A percentile compares a stretch with the other conserved stretches of the same genome.
Evolutionary conservation across 1,139 yeast genomes (phyloP).

Genomic region (Diutina neorugosa): DNA sequence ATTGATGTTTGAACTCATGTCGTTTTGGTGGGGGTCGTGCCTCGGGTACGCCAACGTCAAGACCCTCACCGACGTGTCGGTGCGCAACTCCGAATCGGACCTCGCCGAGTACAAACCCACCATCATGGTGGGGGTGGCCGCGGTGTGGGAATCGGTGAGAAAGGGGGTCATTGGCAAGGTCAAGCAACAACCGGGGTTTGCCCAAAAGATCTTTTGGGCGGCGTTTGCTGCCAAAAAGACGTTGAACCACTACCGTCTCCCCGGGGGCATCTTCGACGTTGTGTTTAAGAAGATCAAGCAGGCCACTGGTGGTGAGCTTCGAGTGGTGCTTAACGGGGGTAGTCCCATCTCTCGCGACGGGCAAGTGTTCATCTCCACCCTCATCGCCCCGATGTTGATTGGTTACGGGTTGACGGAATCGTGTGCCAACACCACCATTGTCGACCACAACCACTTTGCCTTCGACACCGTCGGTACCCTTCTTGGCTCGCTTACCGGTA

Average conservation of each 20-base stretch:
- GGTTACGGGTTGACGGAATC: slow-evolving; percentile 98
- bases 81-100: slow-evolving; percentile 81
- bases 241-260: slow-evolving; percentile 52
- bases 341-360: slow-evolving; percentile 81
- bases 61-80: slow-evolving; percentile 74
- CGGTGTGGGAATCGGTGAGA: slow-evolving; percentile 94
- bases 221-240: slow-evolving; percentile 65
- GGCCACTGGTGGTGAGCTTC: slow-evolving; percentile 89
- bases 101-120: slow-evolving; percentile 82
- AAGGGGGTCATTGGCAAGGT: slow-evolving; percentile 83
- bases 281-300: slow-evolving; percentile 82
- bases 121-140: slow-evolving; percentile 96
- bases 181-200: slow-evolving; percentile 47
- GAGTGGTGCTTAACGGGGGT: slow-evolving; percentile 79
- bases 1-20: slow-evolving; percentile 68
- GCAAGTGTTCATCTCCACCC: slow-evolving; percentile 67
- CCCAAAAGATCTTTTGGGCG: slow-evolving; percentile 82
- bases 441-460: slow-evolving; percentile 54
- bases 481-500: slow-evolving; percentile 73
- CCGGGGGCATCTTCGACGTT: slow-evolving; percentile 51
- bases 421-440: slow-evolving; percentile 73
- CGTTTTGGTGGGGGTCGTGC: slow-evolving; percentile 83
- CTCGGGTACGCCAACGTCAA: slow-evolving; percentile 90
- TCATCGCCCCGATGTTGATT: slow-evolving; percentile 79
- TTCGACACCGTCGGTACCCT: slow-evolving; percentile 73